Base-by-base conservation (phyloP, 345 rosid species). In the Salix brachista region DNA sequence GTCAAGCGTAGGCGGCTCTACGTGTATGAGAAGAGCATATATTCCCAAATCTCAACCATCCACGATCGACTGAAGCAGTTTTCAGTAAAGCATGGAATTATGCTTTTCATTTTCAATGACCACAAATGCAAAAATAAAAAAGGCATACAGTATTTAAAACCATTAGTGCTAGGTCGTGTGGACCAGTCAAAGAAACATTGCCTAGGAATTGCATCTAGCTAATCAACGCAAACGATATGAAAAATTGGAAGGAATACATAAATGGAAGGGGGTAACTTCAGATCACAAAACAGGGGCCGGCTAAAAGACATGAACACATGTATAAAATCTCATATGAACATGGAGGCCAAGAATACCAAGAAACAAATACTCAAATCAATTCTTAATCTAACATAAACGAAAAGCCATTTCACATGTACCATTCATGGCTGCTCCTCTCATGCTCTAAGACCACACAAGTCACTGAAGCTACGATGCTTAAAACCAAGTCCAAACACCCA, bases 21-120 rank as follows among this genome's bases (percentile, higher is more conserved):
- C 69, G 70, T 12, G 25, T 50, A 73, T 52, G 71, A 73, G 28
- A 39, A 25, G 73, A 67, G 76, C 78, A 83, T 73, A 68, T 71
- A 81, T 87, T 80, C 62, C 5, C 26, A 58, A n/a, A 58, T 58
- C 86, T 81, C 71, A 54, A 69, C 78, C 78, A 73, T 21, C 48
- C 80, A 70, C 77, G 41, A 26, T 61, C 54, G 50, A 73, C 58
- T 39, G 79, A 70, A 79, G 73, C 58, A 46, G 44, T 77, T 74
- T 75, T 26, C 75, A 74, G 12, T 68, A 54, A 54, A 58, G 75
- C 34, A 72, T 10, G n/a, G 69, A 48, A 77, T 5, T 21, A 21
- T 61, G 65, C 23, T 66, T 65, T 41, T 30, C 8, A 18, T 72
- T 74, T 67, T 69, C 56, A 44, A 39, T 28, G 23, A 34, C 48